phyloP scores from a whole-genome alignment of 805 yeast species.

The Metschnikowia chrysomelidarum region DNA sequence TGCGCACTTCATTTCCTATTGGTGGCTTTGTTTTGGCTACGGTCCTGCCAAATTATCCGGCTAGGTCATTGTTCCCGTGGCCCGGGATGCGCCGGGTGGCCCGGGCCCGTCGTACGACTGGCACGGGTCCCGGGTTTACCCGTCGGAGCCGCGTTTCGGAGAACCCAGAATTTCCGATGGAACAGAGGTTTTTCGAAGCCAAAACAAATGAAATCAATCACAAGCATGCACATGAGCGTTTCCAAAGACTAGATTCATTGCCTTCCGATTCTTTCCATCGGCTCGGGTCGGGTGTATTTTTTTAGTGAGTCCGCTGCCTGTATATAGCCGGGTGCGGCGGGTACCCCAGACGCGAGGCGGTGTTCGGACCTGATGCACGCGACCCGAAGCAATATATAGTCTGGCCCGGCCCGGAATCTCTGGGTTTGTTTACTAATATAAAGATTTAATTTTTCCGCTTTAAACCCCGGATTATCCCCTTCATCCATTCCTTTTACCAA shows the following conservation, averaged over 20 bases:
- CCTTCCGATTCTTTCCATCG: too few species aligned
- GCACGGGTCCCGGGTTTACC: constrained; percentile 8
- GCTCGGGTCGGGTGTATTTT: too few species aligned
- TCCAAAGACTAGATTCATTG: too few species aligned
- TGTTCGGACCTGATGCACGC: constrained; percentile 17
- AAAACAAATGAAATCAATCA: too few species aligned
- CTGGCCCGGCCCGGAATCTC: constrained; percentile 5
- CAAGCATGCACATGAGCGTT: too few species aligned
- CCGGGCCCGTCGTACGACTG: constrained; percentile 11
- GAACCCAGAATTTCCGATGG: too few species aligned
- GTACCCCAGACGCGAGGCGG: constrained; percentile 23
- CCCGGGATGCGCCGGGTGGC: constrained; percentile 10
- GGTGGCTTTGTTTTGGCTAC: too few species aligned
- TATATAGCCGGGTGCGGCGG: constrained; percentile 10
- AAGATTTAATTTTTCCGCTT: background rate
- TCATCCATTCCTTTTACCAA: background rate
- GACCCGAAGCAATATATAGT: constrained; percentile 18
- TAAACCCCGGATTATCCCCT: background rate
- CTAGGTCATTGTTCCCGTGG: background rate
- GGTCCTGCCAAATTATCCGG: too few species aligned
- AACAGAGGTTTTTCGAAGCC: too few species aligned
- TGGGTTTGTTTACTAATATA: background rate
- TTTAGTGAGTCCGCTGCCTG: constrained; percentile 1
- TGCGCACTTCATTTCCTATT: too few species aligned
- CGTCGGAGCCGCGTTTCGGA: constrained; percentile 10